Conservation (phyloP, 163 green algal genomes). For the Coccomyxa subellipsoidea region DNA sequence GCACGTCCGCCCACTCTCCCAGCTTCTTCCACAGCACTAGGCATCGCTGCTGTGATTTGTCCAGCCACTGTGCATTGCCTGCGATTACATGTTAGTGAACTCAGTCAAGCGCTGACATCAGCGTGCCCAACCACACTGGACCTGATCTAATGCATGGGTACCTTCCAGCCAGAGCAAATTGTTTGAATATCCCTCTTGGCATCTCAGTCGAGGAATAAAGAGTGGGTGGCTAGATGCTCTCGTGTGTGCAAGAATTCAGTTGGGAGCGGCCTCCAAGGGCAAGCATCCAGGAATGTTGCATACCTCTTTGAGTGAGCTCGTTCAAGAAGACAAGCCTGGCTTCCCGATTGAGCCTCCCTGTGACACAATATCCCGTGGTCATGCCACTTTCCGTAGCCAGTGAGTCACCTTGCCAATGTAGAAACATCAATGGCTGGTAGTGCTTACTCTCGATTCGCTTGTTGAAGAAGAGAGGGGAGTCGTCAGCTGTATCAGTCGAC, state of each 20-base stretch:
- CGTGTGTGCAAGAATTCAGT: too few species aligned
- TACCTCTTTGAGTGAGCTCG: conserved; percentile 1
- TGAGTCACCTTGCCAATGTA: too few species aligned
- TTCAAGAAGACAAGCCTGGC: conserved; percentile 9
- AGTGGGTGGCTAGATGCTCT: too few species aligned
- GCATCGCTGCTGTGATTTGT: conserved; percentile 39
- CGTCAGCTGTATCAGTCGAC: conserved; percentile 35
- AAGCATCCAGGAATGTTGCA: neutral
- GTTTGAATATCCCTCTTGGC: too few species aligned
- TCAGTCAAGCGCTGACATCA: neutral
- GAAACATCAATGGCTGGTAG: neutral
- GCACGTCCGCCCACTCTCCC: conserved; percentile 54
- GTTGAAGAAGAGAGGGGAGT: conserved; percentile 67
- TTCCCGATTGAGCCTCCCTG: conserved; percentile 32
- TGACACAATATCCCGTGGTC: too few species aligned
- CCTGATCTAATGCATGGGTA: too few species aligned
- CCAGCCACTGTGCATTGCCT: conserved; percentile 47
- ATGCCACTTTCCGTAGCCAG: too few species aligned
- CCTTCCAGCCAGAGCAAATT: too few species aligned
- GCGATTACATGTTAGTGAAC: neutral
- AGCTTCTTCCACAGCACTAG: conserved; percentile 66
- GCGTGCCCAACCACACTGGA: too few species aligned
- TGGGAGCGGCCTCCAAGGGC: too few species aligned
- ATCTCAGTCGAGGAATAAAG: too few species aligned
- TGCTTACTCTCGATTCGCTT: conserved; percentile 57